Percentiles rank a stretch among this genome's conserved stretches.
Conservation (phyloP, 2,329 filamentous ascomycete genomes). For the Cryphonectria radicalis region DNA sequence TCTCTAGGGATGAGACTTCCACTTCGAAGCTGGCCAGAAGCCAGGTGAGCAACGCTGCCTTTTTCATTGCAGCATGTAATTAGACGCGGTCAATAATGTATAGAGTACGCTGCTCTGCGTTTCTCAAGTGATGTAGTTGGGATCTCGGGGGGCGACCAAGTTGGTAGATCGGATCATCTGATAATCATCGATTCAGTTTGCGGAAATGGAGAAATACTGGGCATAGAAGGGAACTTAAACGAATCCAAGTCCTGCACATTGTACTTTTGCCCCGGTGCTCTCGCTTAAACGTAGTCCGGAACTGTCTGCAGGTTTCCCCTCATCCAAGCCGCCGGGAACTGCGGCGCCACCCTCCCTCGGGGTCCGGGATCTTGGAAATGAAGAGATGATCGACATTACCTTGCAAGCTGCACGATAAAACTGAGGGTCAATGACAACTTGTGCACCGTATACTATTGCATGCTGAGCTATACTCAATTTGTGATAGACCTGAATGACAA, state of each 20-base stretch:
- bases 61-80: slow-evolving; percentile 18
- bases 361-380: background rate
- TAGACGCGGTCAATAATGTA: background rate
- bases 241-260: background rate
- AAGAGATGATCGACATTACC: background rate
- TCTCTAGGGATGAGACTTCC: slow-evolving; percentile 11
- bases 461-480: background rate
- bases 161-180: slow-evolving; percentile 3
- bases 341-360: background rate
- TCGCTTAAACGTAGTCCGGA: background rate
- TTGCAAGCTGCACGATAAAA: background rate
- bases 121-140: background rate
- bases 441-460: background rate
- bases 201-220: slow-evolving; percentile 3
- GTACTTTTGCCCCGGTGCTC: background rate
- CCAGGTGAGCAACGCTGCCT: slow-evolving; percentile 24
- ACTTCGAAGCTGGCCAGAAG: slow-evolving; percentile 30
- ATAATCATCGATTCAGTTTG: background rate
- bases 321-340: background rate
- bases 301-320: slow-evolving; percentile 17
- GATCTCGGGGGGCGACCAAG: background rate
- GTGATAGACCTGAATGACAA: background rate
- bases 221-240: background rate
- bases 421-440: background rate
- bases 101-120: background rate